Conservation (phyloP, 2,329 filamentous ascomycete species). For the Alternaria alternata region DNA sequence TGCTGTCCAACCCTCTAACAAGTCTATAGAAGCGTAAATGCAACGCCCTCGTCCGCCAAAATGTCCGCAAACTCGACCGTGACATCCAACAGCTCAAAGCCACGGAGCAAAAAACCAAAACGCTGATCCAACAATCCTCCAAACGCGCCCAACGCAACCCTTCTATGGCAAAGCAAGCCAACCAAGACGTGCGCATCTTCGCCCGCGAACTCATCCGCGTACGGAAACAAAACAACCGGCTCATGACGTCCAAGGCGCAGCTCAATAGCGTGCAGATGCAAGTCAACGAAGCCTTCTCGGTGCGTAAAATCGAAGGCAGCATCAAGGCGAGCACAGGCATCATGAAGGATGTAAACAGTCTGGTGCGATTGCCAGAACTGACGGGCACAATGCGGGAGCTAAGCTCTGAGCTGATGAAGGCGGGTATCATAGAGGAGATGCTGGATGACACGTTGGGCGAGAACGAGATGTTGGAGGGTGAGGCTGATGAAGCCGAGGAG, state of each 20-base stretch:
- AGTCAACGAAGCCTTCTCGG: slow-evolving; percentile 93
- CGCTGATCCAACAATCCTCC: slow-evolving; percentile 82
- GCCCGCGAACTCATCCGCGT: slow-evolving; percentile 86
- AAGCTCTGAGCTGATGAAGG: slow-evolving; percentile 86
- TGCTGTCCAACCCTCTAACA: slow-evolving; percentile 17
- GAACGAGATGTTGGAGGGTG: slow-evolving; percentile 69
- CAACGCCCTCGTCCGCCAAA: slow-evolving; percentile 85
- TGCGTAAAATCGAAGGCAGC: slow-evolving; percentile 94
- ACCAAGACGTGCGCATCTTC: slow-evolving; percentile 84
- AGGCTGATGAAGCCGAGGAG: slow-evolving; percentile 73
- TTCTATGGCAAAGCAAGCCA: slow-evolving; percentile 78
- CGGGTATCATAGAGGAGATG: slow-evolving; percentile 98
- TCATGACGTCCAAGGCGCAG: slow-evolving; percentile 89
- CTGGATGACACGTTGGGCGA: slow-evolving; percentile 83
- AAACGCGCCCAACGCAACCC: slow-evolving; percentile 83
- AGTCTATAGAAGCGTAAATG: slow-evolving; percentile 84
- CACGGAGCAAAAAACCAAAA: slow-evolving; percentile 77
- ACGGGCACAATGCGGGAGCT: slow-evolving; percentile 90
- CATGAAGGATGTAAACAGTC: slow-evolving; percentile 94
- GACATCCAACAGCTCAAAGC: slow-evolving; percentile 82
- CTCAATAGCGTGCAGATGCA: slow-evolving; percentile 95
- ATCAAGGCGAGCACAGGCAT: slow-evolving; percentile 87
- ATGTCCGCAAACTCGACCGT: slow-evolving; percentile 93
- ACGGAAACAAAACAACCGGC: slow-evolving; percentile 75
- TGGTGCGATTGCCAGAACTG: slow-evolving; percentile 85